Percentiles rank a stretch among this genome's conserved stretches.
phyloP scores from a whole-genome alignment of 306 rosid species.

The Quercus parvula region DNA sequence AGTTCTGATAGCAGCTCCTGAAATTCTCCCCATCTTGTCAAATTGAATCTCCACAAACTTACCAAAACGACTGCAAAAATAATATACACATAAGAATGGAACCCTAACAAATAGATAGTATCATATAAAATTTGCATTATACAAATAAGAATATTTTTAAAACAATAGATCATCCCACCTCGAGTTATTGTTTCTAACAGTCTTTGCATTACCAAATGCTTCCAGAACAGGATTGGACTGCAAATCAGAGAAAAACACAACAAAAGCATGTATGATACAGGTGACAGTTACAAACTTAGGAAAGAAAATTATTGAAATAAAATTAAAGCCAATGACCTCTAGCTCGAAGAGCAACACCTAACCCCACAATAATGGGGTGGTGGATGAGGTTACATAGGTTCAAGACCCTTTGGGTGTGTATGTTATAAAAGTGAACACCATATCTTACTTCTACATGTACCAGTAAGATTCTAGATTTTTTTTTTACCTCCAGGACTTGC shows the following conservation, averaged over 20 bases:
- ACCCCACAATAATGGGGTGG: no score
- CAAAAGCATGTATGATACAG: not conserved
- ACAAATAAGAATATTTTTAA: constrained; percentile 1
- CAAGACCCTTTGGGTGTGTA: no score
- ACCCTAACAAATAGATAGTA: constrained; percentile 17
- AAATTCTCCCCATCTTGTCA: constrained; percentile 87
- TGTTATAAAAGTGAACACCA: not conserved
- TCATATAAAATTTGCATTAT: constrained; percentile 16
- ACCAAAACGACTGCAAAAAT: constrained; percentile 88
- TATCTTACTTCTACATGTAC: not conserved
- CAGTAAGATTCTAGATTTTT: constrained; percentile 22
- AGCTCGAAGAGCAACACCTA: no score
- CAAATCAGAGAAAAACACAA: constrained; percentile 21
- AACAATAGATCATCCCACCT: constrained; percentile 48
- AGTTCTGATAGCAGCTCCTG: constrained; percentile 99
- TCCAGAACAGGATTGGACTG: constrained; percentile 99
- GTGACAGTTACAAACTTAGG: not conserved
- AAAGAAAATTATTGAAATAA: not conserved
- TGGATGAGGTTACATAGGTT: no score
- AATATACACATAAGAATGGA: constrained; percentile 11
- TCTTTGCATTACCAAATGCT: constrained; percentile 99
- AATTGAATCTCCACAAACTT: constrained; percentile 99
- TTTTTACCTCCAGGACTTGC: constrained; percentile 91
- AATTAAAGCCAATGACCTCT: no score
- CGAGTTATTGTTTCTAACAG: constrained; percentile 96